Percentiles rank a stretch among this genome's conserved stretches.
phyloP scores from a whole-genome alignment of 495 filamentous ascomycete species.

The Ramalina intermedia region DNA sequence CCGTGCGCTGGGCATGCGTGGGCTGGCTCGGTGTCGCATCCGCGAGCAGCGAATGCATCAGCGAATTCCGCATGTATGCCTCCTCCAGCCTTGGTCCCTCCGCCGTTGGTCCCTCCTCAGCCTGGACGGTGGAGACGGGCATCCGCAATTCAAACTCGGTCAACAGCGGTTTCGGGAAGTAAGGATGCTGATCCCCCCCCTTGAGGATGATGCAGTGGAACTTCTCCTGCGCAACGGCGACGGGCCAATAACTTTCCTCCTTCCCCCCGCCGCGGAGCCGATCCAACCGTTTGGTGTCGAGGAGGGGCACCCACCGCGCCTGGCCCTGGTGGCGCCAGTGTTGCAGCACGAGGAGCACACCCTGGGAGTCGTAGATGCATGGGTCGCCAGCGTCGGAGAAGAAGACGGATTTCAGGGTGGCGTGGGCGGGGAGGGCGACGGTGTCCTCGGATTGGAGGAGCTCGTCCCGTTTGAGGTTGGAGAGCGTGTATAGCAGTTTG shows the following conservation, averaged over 20 bases:
- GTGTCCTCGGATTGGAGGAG: slow-evolving; percentile 83
- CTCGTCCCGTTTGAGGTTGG: slow-evolving; percentile 88
- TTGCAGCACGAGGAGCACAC: slow-evolving; percentile 69
- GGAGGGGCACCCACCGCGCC: slow-evolving; percentile 79
- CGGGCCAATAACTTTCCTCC: slow-evolving; percentile 85
- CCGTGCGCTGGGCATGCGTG: slow-evolving; percentile 50
- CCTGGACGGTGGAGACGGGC: slow-evolving; percentile 39
- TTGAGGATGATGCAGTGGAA: slow-evolving; percentile 99
- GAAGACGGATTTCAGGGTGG: slow-evolving; percentile 64
- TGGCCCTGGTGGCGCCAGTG: slow-evolving; percentile 81
- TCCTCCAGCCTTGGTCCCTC: slow-evolving; percentile 50
- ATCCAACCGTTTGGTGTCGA: slow-evolving; percentile 73
- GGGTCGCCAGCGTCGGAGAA: slow-evolving; percentile 88
- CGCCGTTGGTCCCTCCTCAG: slow-evolving; percentile 18
- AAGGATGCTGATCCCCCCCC: slow-evolving; percentile 81
- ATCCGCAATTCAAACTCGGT: slow-evolving; percentile 88
- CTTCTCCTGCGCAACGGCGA: slow-evolving; percentile 78
- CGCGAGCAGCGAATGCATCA: slow-evolving; percentile 53
- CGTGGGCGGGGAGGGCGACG: slow-evolving; percentile 62
- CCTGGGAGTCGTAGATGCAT: slow-evolving; percentile 83
- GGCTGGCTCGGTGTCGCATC: slow-evolving; percentile 48
- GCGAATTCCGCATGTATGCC: slow-evolving; percentile 55
- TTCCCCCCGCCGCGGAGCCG: slow-evolving; percentile 72
- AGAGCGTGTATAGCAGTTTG: slow-evolving; percentile 69
- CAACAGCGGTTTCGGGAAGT: slow-evolving; percentile 85